These are phyloP conservation scores for Kuraishia borneana DNA, from an alignment of 805 yeast genomes.

Conservation along the genomic window DNA sequence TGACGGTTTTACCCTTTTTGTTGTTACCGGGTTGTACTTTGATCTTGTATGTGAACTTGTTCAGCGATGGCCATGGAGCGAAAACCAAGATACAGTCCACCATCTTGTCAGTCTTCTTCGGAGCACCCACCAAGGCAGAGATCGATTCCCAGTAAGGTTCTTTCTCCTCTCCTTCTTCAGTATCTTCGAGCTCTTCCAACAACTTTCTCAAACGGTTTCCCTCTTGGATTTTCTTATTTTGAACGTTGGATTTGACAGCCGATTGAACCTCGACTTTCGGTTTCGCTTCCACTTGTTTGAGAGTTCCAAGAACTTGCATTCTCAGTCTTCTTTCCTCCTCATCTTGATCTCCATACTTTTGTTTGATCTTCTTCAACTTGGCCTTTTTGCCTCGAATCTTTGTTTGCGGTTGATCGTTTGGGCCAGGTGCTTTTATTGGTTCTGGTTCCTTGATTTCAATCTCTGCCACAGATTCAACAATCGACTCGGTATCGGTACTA, in stretches of 20 bases:
- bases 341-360: slow-evolving; percentile 85
- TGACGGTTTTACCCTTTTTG: slow-evolving; percentile 80
- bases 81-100: slow-evolving; percentile 70
- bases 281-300: slow-evolving; percentile 40
- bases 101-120: slow-evolving; percentile 37
- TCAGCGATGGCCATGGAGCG: slow-evolving; percentile 85
- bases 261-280: not conserved
- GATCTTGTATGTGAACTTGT: slow-evolving; percentile 67
- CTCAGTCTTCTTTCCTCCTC: slow-evolving; percentile 71
- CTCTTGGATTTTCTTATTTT: slow-evolving; percentile 16
- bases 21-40: slow-evolving; percentile 71
- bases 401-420: slow-evolving; percentile 17
- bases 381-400: slow-evolving; percentile 77
- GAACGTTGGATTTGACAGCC: not conserved
- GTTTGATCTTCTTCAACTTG: slow-evolving; percentile 69
- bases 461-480: slow-evolving; percentile 6
- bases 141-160: slow-evolving; percentile 16
- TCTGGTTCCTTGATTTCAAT: slow-evolving; percentile 2
- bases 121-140: slow-evolving; percentile 27
- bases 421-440: slow-evolving; percentile 7
- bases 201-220: slow-evolving; percentile 18
- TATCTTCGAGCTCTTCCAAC: slow-evolving; percentile 15
- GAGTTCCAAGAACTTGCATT: slow-evolving; percentile 76
- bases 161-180: slow-evolving; percentile 8
- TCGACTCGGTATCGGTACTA: slow-evolving; percentile 1